Conservation (phyloP, 1,284 basidiomycete species). For the Rhodotorula glutinis region DNA sequence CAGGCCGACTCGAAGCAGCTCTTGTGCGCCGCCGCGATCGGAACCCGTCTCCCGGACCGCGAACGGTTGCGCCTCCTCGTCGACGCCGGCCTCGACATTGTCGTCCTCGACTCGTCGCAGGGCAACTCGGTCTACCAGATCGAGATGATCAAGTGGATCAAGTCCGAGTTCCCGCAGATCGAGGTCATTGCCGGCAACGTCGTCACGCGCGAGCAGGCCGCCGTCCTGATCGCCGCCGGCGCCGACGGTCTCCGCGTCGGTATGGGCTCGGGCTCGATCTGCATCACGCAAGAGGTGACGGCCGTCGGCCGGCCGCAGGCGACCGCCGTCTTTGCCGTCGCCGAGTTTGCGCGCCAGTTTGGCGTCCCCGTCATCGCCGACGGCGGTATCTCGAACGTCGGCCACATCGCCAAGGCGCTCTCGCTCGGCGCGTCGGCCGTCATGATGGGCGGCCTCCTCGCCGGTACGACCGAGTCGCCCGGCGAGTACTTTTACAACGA, state of each 20-base stretch:
- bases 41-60: slow-evolving; percentile 84
- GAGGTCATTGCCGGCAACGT: slow-evolving; percentile 97
- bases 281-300: slow-evolving; percentile 99
- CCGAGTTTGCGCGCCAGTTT: slow-evolving; percentile 89
- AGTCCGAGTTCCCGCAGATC: slow-evolving; percentile 72
- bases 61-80: slow-evolving; percentile 81
- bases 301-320: slow-evolving; percentile 98
- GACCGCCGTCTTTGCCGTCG: slow-evolving; percentile 89
- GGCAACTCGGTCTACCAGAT: slow-evolving; percentile 93
- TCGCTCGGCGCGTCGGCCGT: slow-evolving; percentile 90
- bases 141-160: slow-evolving; percentile 95
- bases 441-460: slow-evolving; percentile 98
- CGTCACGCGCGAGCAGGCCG: slow-evolving; percentile 96
- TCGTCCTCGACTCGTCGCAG: slow-evolving; percentile 92
- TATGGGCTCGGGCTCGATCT: slow-evolving; percentile 98
- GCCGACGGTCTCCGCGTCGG: slow-evolving; percentile 92
- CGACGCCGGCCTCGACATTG: slow-evolving; percentile 93
- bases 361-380: slow-evolving; percentile 98
- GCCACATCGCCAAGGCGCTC: slow-evolving; percentile 96
- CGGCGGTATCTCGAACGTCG: slow-evolving; percentile 92
- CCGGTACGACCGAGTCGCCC: slow-evolving; percentile 94
- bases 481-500: slow-evolving; percentile 94
- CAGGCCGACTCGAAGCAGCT: slow-evolving; percentile 89
- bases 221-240: slow-evolving; percentile 86
- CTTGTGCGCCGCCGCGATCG: slow-evolving; percentile 94